Base-by-base conservation (phyloP, 1,284 basidiomycete genomes). In the Fereydounia khargensis region DNA sequence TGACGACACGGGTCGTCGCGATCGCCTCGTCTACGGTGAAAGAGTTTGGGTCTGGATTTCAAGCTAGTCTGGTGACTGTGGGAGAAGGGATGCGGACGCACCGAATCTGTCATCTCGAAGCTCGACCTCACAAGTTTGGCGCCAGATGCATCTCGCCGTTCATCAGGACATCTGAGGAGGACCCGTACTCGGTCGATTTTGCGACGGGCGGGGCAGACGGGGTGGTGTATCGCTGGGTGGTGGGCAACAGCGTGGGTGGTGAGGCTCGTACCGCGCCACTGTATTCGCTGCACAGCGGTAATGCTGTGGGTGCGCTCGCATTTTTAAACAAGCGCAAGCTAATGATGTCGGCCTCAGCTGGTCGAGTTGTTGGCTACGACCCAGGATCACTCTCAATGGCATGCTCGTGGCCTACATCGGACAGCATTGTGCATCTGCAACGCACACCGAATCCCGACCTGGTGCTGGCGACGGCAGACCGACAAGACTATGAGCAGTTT, bases 401-500 rank as follows among this genome's bases (percentile, higher is more conserved):
- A 0, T 61, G 46, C 13, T 45, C 42, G 11, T 61, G 58, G 58
- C 56, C 40, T 11, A 61, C 58, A 2, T 52, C 48, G 33, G 58
- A 61, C 24, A 45, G 32, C 14, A 43, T 61, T 19, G 58, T 61
- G 6, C 58, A 61, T 33, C 39, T 61, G 27, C 42, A 52, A 31
- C 42, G 53, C 3, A 61, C 58, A 8, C 52, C 58, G 1, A 49
- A 61, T 38, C 35, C 58, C 1, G 47, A 48, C 16, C 49, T 61
- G 22, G 50, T 61, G 47, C 43, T 61, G 4, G 42, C 41, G 11
- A 39, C 51, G 1, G 23, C 51, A 11, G 58, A 48, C 0, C 28
- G 58, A 13, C 23, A 53, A 7, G 58, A 61, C 28, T 61, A 56
- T 37, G 58, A 61, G 23, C 58, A 61, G 35, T 61, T 61, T 14